Base-by-base conservation (phyloP, 2,329 filamentous ascomycete genomes). In the Paracamarosporium sp. region DNA sequence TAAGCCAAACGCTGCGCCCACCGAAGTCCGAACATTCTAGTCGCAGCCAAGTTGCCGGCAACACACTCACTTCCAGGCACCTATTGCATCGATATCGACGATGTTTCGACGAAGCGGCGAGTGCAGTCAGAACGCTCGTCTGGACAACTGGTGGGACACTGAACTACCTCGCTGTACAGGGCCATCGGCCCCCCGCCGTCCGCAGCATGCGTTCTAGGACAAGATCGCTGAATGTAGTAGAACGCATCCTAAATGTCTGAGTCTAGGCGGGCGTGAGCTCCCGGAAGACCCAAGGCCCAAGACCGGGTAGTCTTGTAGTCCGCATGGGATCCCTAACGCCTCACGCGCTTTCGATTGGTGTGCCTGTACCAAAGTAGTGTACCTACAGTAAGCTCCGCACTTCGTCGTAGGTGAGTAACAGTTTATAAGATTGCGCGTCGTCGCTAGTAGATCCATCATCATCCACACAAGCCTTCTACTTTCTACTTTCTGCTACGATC, bases 401-500 rank as follows among this genome's bases (percentile, higher is more conserved):
- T n/a, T 30, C 27, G 11, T 31, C n/a, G 36, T 25, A 51, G 22
- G 12, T 51, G n/a, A 28, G 25, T 24, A 43, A 24, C 48, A 51
- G 36, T 31, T 15, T 51, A 51, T 51, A 51, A 51, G 48, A 41
- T 51, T 51, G 48, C 48, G 25, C 25, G 17, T 31, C 27, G 22
- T 17, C 48, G 28, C 48, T 38, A 17, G 35, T 38, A 17, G 35
- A 31, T 41, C 22, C 22, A 25, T 22, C 33, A 43, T 51, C 27
- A 51, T 51, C 48, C 35, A 31, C 27, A 33, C 48, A 41, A 43
- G 48, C 35, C 48, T 41, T 41, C 48, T 36, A 51, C 47, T 50
- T 40, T n/a, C n/a, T n/a, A n/a, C 36, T 51, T 51, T 36, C 48
- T 43, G 36, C 48, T 51, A 13, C 48, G 9, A 22, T 51, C 36